A percentile compares a stretch with the other conserved stretches of the same genome.
phyloP scores from a whole-genome alignment of 2,329 filamentous ascomycete species.

The Fusarium pilosicola region DNA sequence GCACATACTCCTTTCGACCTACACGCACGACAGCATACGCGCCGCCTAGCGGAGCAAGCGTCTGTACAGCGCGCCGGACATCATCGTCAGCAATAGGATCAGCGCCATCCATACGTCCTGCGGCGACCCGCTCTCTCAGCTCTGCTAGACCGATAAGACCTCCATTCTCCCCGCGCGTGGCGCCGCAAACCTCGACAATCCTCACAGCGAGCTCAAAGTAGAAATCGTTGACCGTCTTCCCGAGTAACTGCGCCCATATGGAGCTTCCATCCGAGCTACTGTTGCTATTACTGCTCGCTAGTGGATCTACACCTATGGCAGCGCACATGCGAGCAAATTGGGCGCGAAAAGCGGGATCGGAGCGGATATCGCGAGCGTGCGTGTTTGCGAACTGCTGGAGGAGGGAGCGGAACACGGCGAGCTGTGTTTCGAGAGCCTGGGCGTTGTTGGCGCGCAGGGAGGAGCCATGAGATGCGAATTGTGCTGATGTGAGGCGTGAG shows the following conservation, averaged over 20 bases:
- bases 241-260: slow-evolving; percentile 93
- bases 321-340: slow-evolving; percentile 99
- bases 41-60: slow-evolving; percentile 85
- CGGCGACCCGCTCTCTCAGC: slow-evolving; percentile 78
- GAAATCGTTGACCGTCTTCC: slow-evolving; percentile 94
- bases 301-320: slow-evolving; percentile 93
- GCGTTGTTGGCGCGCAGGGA: slow-evolving; percentile 86
- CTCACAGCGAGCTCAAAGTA: slow-evolving; percentile 98
- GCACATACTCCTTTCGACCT: slow-evolving; percentile 85
- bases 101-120: slow-evolving; percentile 78
- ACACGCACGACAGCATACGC: slow-evolving; percentile 88
- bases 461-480: slow-evolving; percentile 90
- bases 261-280: slow-evolving; percentile 66
- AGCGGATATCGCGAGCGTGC: slow-evolving; percentile 95
- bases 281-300: slow-evolving; percentile 64
- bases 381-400: slow-evolving; percentile 95
- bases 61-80: slow-evolving; percentile 87
- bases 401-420: slow-evolving; percentile 94
- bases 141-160: slow-evolving; percentile 88
- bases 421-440: slow-evolving; percentile 87
- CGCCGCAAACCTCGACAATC: slow-evolving; percentile 90
- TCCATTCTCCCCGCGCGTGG: slow-evolving; percentile 89
- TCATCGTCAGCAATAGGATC: slow-evolving; percentile 91
- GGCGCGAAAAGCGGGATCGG: slow-evolving; percentile 91
- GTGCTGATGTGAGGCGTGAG: slow-evolving; percentile 83